Base-by-base conservation (phyloP, 768 basidiomycete genomes). In the Mycena albidolilacea region DNA sequence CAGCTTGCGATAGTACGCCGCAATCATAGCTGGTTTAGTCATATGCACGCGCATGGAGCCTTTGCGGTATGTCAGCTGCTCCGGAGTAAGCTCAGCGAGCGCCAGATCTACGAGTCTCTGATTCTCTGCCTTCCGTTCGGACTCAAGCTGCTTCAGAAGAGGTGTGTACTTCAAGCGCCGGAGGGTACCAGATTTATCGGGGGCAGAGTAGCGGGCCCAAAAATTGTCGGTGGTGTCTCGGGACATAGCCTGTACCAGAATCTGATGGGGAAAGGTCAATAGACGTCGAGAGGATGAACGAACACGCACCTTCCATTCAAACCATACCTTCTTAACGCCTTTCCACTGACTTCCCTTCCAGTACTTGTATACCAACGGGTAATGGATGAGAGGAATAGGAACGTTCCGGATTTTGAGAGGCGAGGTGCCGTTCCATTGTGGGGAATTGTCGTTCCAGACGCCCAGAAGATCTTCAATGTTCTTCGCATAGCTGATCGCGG, bases 361-460 rank as follows among this genome's bases (percentile, higher is more conserved):
- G 35, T 77, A 63, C 21, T 63, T 69, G 69, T 79, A 81, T 0
- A 81, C 59, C 21, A 76, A 60, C 12, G 70, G 74, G 79, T 79
- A 80, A 48, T 79, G 73, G 0, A 64, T 55, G 37, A 82, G 46
- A 9, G 80, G 62, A 19, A 82, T 78, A 1, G 78, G 74, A 30
- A 71, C 63, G 0, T 76, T 77, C 17, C 61, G 59, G 46, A 82
- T 78, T 12, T 35, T 63, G 38, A 82, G 73, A 11, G 67, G 58
- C 0, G 79, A 80, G 17, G 70, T 39, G n/a, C 69, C 60, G 23
- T 46, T 37, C 80, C 80, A 81, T 52, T 77, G 44, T 5, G 54
- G 52, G 3, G 74, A 70, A 12, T 62, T 72, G 70, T 82, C 79
- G 62, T 80, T 79, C 82, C 81, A 82, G 74, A 79, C 81, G 3